These are phyloP conservation scores for Suhomyces bokatorum DNA, from an alignment of 1,139 yeast genomes.

Conservation along the genomic window DNA sequence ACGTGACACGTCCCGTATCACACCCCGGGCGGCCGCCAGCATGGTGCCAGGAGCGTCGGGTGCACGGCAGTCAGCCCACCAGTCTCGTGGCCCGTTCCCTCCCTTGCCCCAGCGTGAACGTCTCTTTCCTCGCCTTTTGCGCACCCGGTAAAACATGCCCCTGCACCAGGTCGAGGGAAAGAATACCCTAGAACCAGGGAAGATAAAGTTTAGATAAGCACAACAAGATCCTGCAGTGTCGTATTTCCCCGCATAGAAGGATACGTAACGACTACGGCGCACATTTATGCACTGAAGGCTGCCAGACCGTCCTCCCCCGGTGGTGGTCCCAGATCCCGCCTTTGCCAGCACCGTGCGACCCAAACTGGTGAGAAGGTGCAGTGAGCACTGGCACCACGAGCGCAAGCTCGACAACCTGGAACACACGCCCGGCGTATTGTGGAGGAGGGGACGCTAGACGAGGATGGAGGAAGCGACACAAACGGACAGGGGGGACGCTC, in stretches of 20 bases:
- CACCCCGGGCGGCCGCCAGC: too few relatives aligned
- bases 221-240: constrained; percentile 6
- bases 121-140: too few relatives aligned
- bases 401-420: neutral
- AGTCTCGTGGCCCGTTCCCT: too few relatives aligned
- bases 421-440: too few relatives aligned
- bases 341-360: neutral
- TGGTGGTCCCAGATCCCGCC: neutral
- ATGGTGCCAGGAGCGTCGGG: too few relatives aligned
- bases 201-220: constrained; percentile 6
- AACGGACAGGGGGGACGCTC: too few relatives aligned
- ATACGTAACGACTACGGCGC: neutral
- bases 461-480: neutral
- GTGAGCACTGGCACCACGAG: neutral
- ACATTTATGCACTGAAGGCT: neutral
- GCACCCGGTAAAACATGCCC: constrained; percentile 7
- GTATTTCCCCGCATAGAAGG: constrained; percentile 7
- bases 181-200: constrained; percentile 1
- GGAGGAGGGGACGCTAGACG: neutral
- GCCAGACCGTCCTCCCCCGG: too few relatives aligned
- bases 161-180: neutral
- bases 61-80: too few relatives aligned
- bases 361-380: neutral
- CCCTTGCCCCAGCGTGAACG: too few relatives aligned
- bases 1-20: too few relatives aligned